Evolutionary conservation across 768 basidiomycete genomes (phyloP).

Genomic region (Boletus vermiculosoides): DNA sequence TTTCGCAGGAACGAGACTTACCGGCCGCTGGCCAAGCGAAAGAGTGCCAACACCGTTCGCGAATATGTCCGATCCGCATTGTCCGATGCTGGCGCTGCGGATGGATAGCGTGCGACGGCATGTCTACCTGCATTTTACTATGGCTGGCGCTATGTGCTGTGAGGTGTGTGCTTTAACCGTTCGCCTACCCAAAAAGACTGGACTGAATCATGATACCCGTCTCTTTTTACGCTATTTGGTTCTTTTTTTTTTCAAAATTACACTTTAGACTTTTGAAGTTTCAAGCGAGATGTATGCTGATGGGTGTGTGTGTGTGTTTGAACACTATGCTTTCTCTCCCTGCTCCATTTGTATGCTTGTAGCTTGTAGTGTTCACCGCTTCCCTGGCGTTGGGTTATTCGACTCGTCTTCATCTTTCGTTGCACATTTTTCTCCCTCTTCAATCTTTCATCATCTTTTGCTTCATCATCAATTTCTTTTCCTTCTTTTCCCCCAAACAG

Average conservation of each 20-base stretch:
- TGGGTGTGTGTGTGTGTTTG: conserved; percentile 23
- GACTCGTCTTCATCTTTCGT: conserved; percentile 1
- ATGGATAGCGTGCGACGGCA: conserved; percentile 11
- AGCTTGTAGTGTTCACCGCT: conserved; percentile 21
- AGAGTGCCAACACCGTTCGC: conserved; percentile 14
- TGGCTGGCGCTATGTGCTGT: conserved; percentile 16
- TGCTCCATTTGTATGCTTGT: conserved; percentile 30
- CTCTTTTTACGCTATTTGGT: conserved; percentile 13
- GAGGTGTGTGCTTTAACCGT: conserved; percentile 23
- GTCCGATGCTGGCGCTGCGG: conserved; percentile 17
- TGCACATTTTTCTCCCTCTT: conserved; percentile 1
- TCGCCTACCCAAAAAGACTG: conserved; percentile 8
- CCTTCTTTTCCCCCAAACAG: not conserved
- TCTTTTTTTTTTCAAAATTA: conserved; percentile 8
- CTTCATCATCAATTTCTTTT: conserved; percentile 9
- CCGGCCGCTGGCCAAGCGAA: conserved; percentile 40
- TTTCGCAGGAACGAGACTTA: conserved; percentile 41
- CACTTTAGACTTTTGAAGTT: conserved; percentile 12
- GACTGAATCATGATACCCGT: conserved; percentile 22
- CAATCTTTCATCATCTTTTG: not conserved
- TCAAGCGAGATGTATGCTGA: conserved; percentile 28
- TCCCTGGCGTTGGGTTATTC: not conserved
- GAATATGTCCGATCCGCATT: conserved; percentile 33
- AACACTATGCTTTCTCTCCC: conserved; percentile 20
- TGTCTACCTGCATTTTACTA: conserved; percentile 7